Base-by-base conservation (phyloP, 2,329 filamentous ascomycete species). In the Cladophialophora immunda region DNA sequence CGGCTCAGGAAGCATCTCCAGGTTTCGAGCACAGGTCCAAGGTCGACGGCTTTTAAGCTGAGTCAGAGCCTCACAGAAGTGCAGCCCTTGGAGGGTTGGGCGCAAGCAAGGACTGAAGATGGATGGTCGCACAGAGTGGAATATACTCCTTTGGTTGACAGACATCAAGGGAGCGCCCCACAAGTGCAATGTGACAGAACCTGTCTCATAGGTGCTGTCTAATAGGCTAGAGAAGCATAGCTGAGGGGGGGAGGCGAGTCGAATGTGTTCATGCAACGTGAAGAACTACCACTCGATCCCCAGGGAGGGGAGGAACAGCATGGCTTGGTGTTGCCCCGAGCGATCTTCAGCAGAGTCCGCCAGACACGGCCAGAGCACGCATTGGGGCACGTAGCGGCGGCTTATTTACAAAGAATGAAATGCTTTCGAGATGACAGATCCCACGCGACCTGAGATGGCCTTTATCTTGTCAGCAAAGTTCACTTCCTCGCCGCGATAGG, bases 51-150 rank as follows among this genome's bases (percentile, higher is more conserved):
- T 68, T 68, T 57, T 57, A 62, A 54, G 47, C 62, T 52, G 57
- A 58, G 38, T 54, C 36, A 58, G 58, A 68, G 62, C 58, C 66
- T 65, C 58, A 32, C 30, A 32, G 22, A 53, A 50, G 25, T n/a
- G 15, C 9, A 7, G 32, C 30, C 27, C 25, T n/a, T 36, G 19
- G 30, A 58, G 8, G 29, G 25, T 17, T 36, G 34, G 22, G 38
- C 38, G 19, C 27, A 29, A 36, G 36, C 11, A 8, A 61, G 45
- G n/a, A 25, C 15, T 38, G 45, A 30, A n/a, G 17, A 50, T 38
- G 47, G 58, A 61, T 38, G 34, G 32, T 36, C 25, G 58, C 25
- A 30, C 30, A 22, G 45, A 34, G 47, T 8, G 29, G 45, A 52
- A 38, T 25, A 61, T 45, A 30, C 45, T 38, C 36, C 45, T 27